Conservation (phyloP, 2,329 filamentous ascomycete genomes). For the Fusarium heterosporum region DNA sequence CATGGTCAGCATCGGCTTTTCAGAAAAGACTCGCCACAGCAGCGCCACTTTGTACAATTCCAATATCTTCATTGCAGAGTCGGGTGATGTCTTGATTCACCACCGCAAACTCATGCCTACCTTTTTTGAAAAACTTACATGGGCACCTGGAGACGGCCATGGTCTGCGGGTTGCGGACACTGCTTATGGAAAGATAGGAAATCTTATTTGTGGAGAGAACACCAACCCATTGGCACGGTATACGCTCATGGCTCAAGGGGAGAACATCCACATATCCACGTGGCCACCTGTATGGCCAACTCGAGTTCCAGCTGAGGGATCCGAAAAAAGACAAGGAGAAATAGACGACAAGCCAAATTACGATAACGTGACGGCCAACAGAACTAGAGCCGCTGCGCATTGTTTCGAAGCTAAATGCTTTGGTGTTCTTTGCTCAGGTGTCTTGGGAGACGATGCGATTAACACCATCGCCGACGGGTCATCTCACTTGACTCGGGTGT, state of each 20-base stretch:
- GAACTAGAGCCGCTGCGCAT: constrained; percentile 64
- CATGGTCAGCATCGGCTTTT: constrained; percentile 63
- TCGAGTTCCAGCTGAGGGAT: constrained; percentile 13
- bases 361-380: constrained; percentile 65
- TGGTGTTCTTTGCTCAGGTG: constrained; percentile 61
- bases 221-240: constrained; percentile 67
- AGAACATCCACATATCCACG: constrained; percentile 66
- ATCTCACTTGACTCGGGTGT: constrained; percentile 45
- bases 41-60: constrained; percentile 63
- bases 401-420: constrained; percentile 70
- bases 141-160: constrained; percentile 63
- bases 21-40: constrained; percentile 59
- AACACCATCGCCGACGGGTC: constrained; percentile 49
- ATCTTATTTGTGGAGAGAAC: constrained; percentile 68
- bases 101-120: constrained; percentile 67
- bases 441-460: constrained; percentile 56
- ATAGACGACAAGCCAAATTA: constrained; percentile 55
- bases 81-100: constrained; percentile 61
- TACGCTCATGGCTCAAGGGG: constrained; percentile 64
- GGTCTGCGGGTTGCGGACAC: constrained; percentile 62
- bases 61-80: constrained; percentile 59
- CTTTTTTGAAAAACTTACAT: constrained; percentile 68
- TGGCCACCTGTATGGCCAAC: constrained; percentile 69
- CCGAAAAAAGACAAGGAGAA: accelerated
- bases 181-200: constrained; percentile 59